Evolutionary conservation across 345 rosid species (phyloP).

Genomic region (Geranium rotundifolium): DNA sequence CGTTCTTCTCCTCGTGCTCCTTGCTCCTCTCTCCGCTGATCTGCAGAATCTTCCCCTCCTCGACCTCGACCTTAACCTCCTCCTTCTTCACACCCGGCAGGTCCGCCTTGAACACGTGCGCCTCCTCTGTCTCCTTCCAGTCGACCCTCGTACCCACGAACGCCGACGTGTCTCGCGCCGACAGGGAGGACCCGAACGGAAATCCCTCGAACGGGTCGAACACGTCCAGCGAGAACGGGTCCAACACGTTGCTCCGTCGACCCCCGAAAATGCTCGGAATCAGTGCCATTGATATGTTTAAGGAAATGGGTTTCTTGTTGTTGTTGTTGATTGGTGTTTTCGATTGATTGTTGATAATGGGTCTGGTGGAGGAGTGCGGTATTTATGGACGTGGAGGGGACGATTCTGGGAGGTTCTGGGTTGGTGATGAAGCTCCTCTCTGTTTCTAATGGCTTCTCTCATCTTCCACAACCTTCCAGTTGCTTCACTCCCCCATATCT

Average conservation of each 20-base stretch:
- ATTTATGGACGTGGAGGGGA: too few relatives aligned
- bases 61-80: slow-evolving; percentile 29
- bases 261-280: slow-evolving; percentile 11
- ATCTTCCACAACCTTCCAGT: too few relatives aligned
- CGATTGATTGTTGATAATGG: too few relatives aligned
- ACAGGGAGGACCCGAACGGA: neutral
- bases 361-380: too few relatives aligned
- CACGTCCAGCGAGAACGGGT: slow-evolving; percentile 17
- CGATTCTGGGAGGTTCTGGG: too few relatives aligned
- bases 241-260: slow-evolving; percentile 15
- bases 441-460: too few relatives aligned
- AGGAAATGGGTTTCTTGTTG: too few relatives aligned
- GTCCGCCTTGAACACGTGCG: slow-evolving; percentile 27
- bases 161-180: slow-evolving; percentile 9
- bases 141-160: slow-evolving; percentile 18
- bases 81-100: slow-evolving; percentile 27
- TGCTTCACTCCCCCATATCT: too few relatives aligned
- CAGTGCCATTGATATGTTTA: too few relatives aligned
- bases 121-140: slow-evolving; percentile 31
- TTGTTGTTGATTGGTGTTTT: too few relatives aligned
- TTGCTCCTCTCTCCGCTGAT: slow-evolving; percentile 22
- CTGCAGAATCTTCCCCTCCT: slow-evolving; percentile 16
- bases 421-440: too few relatives aligned
- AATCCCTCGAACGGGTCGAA: slow-evolving; percentile 18
- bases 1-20: slow-evolving; percentile 22